Percentiles rank a stretch among this genome's conserved stretches.
phyloP scores from a whole-genome alignment of 2,329 filamentous ascomycete species.

The Claviceps lovelessii region DNA sequence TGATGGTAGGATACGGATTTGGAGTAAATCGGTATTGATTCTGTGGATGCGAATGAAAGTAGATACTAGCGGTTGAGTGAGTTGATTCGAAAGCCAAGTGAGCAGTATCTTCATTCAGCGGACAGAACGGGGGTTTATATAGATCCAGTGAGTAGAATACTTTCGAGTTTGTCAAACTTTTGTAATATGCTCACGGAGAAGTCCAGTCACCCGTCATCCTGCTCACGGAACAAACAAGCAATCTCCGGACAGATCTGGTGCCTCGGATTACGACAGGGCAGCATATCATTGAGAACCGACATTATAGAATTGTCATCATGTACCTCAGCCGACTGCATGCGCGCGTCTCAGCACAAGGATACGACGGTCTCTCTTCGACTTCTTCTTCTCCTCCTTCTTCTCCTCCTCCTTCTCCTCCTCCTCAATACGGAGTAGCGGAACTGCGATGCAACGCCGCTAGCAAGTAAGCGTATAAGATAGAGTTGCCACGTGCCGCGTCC shows the following conservation, averaged over 20 bases:
- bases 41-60: not conserved
- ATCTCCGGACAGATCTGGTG: not conserved
- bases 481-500: not conserved
- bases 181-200: not conserved
- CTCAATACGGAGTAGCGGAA: not conserved
- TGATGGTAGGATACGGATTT: not conserved
- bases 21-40: not conserved
- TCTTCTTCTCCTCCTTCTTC: not conserved
- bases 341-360: not conserved
- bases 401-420: not conserved
- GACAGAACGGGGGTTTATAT: not conserved
- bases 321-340: not conserved
- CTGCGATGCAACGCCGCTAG: not conserved
- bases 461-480: conserved; percentile 5
- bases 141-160: not conserved
- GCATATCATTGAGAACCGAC: not conserved
- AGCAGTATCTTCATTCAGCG: not conserved
- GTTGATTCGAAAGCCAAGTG: not conserved
- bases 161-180: not conserved
- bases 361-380: not conserved
- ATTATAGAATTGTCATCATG: not conserved
- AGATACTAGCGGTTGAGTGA: not conserved
- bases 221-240: not conserved
- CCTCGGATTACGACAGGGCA: not conserved
- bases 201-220: not conserved